Evolutionary conservation across 2,329 filamentous ascomycete genomes (phyloP), one percentile per base, ranked within the genome.

Genomic region (Colletotrichum lindemuthianum): DNA sequence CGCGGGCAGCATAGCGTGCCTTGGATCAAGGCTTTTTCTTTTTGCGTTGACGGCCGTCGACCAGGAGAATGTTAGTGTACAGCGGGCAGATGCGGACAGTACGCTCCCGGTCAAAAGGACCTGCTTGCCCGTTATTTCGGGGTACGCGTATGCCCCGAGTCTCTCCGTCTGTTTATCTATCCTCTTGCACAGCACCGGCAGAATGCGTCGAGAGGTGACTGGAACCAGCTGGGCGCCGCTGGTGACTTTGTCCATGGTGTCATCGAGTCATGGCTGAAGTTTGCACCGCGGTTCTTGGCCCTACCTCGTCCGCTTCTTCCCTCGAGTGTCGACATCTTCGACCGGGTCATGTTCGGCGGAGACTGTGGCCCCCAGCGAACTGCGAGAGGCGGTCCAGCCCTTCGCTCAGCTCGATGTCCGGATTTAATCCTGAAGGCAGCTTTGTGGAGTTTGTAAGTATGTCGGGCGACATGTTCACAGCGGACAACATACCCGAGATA

Each of bases 401-500:
- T 24, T 4, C 5, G 24, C 24, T 24, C 24, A 24, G 24, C 24
- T 24, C 24, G 24, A 24, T 24, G 24, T 4, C 24, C 24, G 24
- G 24, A 6, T 43, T 47, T 63, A 68, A 41, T 68, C 67, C 60
- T 68, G 67, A 10, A 68, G 65, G 40, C 67, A 68, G 49, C 67
- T 68, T 61, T 16, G 40, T 41, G 24, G 43, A 33, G n/a, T 63
- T 56, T 51, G 60, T 68, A 52, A 68, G 65, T 45, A 67, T 37
- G 32, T 49, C 34, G 12, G 44, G 11, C 9, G 36, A 52, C 11
- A 6, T 7, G 8, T 48, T 40, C 34, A 60, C 34, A 16, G 40
- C 24, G 16, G 11, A 39, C 43, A 43, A 74, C 76, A 69, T 82
- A 90, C 88, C 88, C 88, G 44, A 91, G 83, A 73, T 89, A 91